Base-by-base conservation (phyloP, 176 grass and related monocot species). In the Triticum urartu region DNA sequence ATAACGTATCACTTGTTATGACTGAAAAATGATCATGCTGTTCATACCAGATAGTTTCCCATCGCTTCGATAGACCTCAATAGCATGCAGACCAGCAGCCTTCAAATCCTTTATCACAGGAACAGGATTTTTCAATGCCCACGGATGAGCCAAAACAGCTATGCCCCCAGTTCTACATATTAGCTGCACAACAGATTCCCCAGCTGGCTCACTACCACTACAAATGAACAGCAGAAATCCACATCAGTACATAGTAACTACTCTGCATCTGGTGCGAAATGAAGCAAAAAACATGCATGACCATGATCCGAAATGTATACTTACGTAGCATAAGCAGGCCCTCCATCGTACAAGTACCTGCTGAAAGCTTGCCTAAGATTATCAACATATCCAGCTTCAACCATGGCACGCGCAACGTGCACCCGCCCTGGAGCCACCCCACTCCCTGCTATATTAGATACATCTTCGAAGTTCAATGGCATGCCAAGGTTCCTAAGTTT, bases 291-390 rank as follows among this genome's bases (percentile, higher is more conserved):
- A 32, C 26, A 38, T 26, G 30, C 20, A 34, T 56, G 61, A 75
- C 5, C 17, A 10, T 73, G 17, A 79, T 70, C 9, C 59, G 21
- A 21, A 43, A 45, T 39, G 54, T 52, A 81, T 68, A 74, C 72
- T 92, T 92, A 97, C 92, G 79, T 91, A 50, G 95, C 92, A 86
- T 97, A 94, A 69, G 95, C 90, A 64, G 92, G 95, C 25, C 95
- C 92, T 9, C 92, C 86, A 5, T 94, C 92, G 22, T 88, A 91
- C 33, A 97, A 61, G 80, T 94, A 97, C 79, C 81, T 89, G 85
- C 81, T 97, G 67, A 97, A 97, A 17, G 95, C 88, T 79, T 92
- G 92, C 75, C 75, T 94, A 62, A 94, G 34, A 80, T 89, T 92
- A 5, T 91, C 90, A 20, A 97, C 92, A 87, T 92, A 92, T 47